These are phyloP conservation scores for Ustilago bromivora DNA, from an alignment of 1,284 basidiomycete species.

Conservation along the genomic window DNA sequence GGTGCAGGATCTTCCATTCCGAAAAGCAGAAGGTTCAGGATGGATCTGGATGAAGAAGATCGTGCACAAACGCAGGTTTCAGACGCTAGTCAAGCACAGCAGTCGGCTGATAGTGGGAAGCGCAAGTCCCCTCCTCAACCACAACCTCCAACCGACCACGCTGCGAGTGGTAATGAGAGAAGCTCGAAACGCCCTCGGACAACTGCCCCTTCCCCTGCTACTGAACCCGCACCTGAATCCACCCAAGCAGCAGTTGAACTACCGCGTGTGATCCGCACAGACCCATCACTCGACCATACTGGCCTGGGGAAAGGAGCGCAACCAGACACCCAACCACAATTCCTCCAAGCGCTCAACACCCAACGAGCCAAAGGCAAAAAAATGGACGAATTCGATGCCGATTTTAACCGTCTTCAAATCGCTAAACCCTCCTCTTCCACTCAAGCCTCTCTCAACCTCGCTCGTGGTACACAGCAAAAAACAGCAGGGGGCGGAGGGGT, in stretches of 20 bases:
- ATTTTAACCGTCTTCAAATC: constrained; percentile 58
- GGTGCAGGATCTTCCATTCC: constrained; percentile 13
- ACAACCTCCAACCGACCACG: constrained; percentile 1
- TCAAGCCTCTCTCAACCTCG: background rate
- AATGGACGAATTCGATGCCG: constrained; percentile 60
- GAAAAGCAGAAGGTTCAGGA: constrained; percentile 40
- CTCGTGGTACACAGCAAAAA: background rate
- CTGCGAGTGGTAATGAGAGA: background rate
- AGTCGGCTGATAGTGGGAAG: constrained; percentile 10
- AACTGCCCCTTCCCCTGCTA: background rate
- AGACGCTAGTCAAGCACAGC: background rate
- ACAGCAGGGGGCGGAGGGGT: constrained; percentile 1
- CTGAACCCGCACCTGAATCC: background rate
- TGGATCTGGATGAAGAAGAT: constrained; percentile 55
- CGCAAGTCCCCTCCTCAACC: constrained; percentile 24
- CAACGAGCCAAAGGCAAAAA: constrained; percentile 45
- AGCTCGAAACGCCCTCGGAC: constrained; percentile 26
- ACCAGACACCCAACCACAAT: constrained; percentile 51
- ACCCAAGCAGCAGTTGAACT: background rate
- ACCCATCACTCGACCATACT: constrained; percentile 1
- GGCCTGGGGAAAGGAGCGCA: constrained; percentile 30
- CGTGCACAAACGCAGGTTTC: constrained; percentile 11
- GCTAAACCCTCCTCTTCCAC: constrained; percentile 29
- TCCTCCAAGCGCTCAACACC: constrained; percentile 57
- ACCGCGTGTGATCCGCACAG: constrained; percentile 26